Conservation (phyloP, 148 eudicot genomes). For the Fagopyrum homotropicum region DNA sequence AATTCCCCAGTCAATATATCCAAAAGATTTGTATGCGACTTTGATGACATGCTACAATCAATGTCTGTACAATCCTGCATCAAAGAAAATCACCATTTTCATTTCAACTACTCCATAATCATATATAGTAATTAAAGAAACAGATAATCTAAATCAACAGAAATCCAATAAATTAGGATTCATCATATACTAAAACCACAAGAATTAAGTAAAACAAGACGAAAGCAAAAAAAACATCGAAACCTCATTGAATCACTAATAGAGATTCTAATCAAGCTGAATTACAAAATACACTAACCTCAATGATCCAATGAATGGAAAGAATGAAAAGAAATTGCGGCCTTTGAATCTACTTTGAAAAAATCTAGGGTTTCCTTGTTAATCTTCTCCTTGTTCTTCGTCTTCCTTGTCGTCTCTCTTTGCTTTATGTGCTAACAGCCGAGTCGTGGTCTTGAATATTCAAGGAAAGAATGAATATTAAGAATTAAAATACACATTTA, state of each 20-base stretch:
- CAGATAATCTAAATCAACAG: not conserved
- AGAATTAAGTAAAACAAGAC: not conserved
- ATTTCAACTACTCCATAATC: not conserved
- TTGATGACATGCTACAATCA: slow-evolving; percentile 24
- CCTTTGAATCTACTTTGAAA: slow-evolving; percentile 10
- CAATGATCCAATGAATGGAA: not conserved
- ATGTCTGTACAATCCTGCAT: not conserved
- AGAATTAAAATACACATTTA: slow-evolving; percentile 1
- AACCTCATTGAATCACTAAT: not conserved
- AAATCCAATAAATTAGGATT: not conserved
- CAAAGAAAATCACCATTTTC: not conserved
- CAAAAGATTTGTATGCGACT: slow-evolving; percentile 36
- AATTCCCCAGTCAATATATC: slow-evolving; percentile 34
- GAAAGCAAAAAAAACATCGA: not conserved
- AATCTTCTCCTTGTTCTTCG: not conserved
- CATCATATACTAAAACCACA: not conserved
- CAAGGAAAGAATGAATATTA: slow-evolving; percentile 14
- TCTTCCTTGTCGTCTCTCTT: not conserved
- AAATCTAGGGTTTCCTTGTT: slow-evolving; percentile 25
- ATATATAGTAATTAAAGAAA: not conserved
- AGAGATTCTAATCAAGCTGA: not conserved
- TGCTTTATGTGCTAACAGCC: not conserved
- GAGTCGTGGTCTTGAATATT: slow-evolving; percentile 18
- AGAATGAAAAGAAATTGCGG: slow-evolving; percentile 9
- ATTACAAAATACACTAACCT: slow-evolving; percentile 1